Evolutionary conservation across 345 rosid species (phyloP), one percentile per base, ranked within the genome.

Genomic region (Aethionema arabicum): DNA sequence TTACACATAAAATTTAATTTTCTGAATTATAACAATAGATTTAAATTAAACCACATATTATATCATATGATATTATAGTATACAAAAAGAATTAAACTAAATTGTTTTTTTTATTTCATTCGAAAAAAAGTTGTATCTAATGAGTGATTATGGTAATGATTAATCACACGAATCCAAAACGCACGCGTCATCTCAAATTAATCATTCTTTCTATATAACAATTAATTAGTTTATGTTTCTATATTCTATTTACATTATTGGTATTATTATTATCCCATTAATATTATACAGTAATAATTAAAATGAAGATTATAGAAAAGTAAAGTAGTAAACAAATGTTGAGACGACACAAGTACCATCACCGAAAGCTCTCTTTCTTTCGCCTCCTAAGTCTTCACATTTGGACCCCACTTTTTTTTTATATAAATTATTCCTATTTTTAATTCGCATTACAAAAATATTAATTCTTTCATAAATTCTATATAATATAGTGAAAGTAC

Each of bases 131-230:
- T 37, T 10, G 11, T 37, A 51, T 38, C 35, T 32, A 64, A 64
- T 57, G 60, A 71, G 66, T 65, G 70, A 65, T 65, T 65, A 56
- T 51, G 66, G 61, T 59, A 58, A 72, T 72, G 70, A 72, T 72
- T 72, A 65, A 43, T 38, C 66, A 50, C 71, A 72, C 66, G 75
- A 51, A 59, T 59, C 66, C 62, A 5, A 72, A 65, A 72, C 21
- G 75, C 75, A 72, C 66, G 75, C 75, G 58, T 65, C 66, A 7
- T 52, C 70, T 65, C 61, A 37, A 52, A 14, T 50, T 37, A 61
- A 64, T 58, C 57, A 58, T 72, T 65, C 11, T 10, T 56, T 49
- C 48, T 56, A 51, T 60, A 32, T 14, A 48, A 32, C 63, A 31
- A 57, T 39, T 36, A 8, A n/a, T 2, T 16, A 46, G 9, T 7